These are phyloP conservation scores for Ceriops decandra DNA, from an alignment of 345 rosid genomes.

Conservation along the genomic window DNA sequence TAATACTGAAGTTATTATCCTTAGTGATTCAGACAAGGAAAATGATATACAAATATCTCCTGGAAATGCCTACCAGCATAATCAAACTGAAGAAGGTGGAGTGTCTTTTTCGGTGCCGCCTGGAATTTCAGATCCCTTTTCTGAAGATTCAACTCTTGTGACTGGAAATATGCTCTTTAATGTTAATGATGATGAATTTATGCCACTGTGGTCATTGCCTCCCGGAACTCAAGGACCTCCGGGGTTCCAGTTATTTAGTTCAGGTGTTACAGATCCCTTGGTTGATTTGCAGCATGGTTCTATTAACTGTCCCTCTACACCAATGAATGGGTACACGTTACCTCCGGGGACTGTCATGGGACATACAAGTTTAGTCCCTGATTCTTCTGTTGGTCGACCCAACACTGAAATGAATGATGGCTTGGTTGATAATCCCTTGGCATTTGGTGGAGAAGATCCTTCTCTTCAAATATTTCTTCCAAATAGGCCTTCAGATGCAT, in stretches of 20 bases:
- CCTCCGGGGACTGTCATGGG: constrained; percentile 55
- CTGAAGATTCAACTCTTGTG: constrained; percentile 55
- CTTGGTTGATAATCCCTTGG: constrained; percentile 79
- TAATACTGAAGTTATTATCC: constrained; percentile 71
- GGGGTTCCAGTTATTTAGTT: constrained; percentile 69
- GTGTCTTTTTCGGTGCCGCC: constrained; percentile 53
- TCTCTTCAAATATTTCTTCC: constrained; percentile 94
- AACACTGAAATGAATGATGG: constrained; percentile 53
- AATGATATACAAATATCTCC: constrained; percentile 56
- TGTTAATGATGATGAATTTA: constrained; percentile 59
- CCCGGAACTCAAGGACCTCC: constrained; percentile 61
- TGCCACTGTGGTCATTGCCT: constrained; percentile 70
- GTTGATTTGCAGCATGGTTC: constrained; percentile 57
- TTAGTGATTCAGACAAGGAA: constrained; percentile 91
- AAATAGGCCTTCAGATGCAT: constrained; percentile 62
- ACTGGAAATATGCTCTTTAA: constrained; percentile 48
- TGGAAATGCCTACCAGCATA: constrained; percentile 44
- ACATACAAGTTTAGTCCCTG: constrained; percentile 39
- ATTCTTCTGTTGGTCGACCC: constrained; percentile 48
- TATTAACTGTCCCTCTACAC: constrained; percentile 45
- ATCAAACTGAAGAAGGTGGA: constrained; percentile 44
- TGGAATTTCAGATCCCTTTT: constrained; percentile 54
- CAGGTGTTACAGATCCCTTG: constrained; percentile 55
- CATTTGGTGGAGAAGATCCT: constrained; percentile 78
- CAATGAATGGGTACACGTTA: constrained; percentile 61